These are phyloP conservation scores for Strobilomyces confusus DNA, from an alignment of 768 basidiomycete genomes.

Conservation along the genomic window DNA sequence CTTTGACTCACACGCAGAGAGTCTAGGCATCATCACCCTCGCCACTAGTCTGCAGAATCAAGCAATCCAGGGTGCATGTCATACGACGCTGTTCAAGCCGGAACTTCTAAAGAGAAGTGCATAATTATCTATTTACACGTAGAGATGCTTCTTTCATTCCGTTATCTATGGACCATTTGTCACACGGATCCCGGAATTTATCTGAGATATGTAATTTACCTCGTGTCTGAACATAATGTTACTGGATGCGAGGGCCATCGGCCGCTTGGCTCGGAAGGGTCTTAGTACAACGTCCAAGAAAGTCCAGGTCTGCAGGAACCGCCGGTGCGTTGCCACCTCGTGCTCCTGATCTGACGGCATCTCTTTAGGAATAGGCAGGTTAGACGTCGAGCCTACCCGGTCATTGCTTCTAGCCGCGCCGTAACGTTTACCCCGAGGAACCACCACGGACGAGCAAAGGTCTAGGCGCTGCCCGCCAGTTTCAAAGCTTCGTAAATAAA, in stretches of 20 bases:
- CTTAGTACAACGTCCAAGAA: not conserved
- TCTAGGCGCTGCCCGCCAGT: not conserved
- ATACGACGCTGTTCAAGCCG: not conserved
- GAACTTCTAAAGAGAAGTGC: not conserved
- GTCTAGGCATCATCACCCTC: slow-evolving; percentile 5
- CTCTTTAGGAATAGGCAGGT: not conserved
- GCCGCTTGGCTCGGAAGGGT: slow-evolving; percentile 1
- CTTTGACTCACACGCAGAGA: slow-evolving; percentile 6
- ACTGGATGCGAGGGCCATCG: not conserved
- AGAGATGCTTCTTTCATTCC: slow-evolving; percentile 14
- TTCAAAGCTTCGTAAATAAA: not conserved
- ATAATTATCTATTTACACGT: slow-evolving; percentile 14
- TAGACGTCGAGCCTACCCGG: not conserved
- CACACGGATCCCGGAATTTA: slow-evolving; percentile 14
- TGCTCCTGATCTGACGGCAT: slow-evolving; percentile 1
- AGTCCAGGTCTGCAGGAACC: not conserved
- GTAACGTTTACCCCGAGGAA: not conserved
- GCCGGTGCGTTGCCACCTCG: not conserved
- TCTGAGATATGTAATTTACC: slow-evolving; percentile 29
- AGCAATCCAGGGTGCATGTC: slow-evolving; percentile 11
- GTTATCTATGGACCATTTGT: slow-evolving; percentile 27
- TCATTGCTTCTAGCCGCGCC: slow-evolving; percentile 2
- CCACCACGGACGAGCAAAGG: not conserved
- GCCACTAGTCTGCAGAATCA: slow-evolving; percentile 4
- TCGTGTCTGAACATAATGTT: slow-evolving; percentile 15